Base-by-base conservation (phyloP, 2,329 filamentous ascomycete genomes). In the Colletotrichum sp. region DNA sequence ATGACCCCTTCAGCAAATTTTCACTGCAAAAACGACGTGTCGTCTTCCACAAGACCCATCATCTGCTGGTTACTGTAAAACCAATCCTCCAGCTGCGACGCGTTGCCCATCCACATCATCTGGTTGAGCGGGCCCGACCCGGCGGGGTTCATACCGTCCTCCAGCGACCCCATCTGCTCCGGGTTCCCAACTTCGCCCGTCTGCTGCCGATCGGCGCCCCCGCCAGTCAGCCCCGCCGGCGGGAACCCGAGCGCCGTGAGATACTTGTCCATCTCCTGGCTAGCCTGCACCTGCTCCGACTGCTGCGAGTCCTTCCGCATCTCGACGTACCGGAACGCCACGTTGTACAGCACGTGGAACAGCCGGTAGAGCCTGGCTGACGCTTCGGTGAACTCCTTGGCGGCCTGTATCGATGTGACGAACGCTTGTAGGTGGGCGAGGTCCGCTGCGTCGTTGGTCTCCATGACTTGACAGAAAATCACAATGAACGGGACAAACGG, bases 311-410 rank as follows among this genome's bases (percentile, higher is more conserved):
- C 77, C 32, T 78, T 79, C 67, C 90, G 90, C 4, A 90, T 89
- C 79, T 92, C 89, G 18, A 92, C 85, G 77, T 93, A 93, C 6
- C 92, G 84, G 44, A 88, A 86, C 1, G 91, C 91, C 9, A 93
- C 89, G 44, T 86, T 90, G 77, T 90, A 88, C 66, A 93, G 87
- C 3, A 92, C 88, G 63, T 90, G 87, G 77, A 91, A 93, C 16
- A 93, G 85, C 30, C 88, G 90, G 76, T 91, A 88, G 18, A 92
- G 84, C 78, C 90, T 90, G 30, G 87, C 85, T 8, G 90, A 88
- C 1, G 89, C 89, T 71, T 90, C 80, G 2, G 84, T 86, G 3
- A 86, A 78, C 6, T 88, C 84, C 36, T 86, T 86, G 6, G 88
- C 87, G 0, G 87, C 85, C 73, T 89, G 87, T 2, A 92, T 86